phyloP scores from a whole-genome alignment of 805 yeast species.

The Candida boleticola region DNA sequence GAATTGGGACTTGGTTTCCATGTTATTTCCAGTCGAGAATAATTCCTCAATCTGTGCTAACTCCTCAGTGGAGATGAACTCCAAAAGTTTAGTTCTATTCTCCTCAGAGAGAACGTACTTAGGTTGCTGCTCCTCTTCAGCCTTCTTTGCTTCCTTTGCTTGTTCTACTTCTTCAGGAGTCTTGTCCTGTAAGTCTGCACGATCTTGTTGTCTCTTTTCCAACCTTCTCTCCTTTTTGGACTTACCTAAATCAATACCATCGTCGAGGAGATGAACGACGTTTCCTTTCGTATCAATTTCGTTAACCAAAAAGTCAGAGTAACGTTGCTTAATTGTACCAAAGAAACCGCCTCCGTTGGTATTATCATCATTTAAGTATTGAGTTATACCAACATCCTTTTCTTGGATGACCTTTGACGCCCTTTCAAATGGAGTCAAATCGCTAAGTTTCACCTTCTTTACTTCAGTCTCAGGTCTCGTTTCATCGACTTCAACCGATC shows the following conservation, averaged over 20 bases:
- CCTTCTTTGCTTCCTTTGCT: slow-evolving; percentile 21
- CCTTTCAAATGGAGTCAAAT: slow-evolving; percentile 10
- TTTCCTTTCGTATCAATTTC: slow-evolving; percentile 70
- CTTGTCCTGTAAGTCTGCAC: slow-evolving; percentile 30
- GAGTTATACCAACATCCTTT: slow-evolving; percentile 83
- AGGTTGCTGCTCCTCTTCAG: slow-evolving; percentile 18
- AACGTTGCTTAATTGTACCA: slow-evolving; percentile 84
- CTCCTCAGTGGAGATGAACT: slow-evolving; percentile 59
- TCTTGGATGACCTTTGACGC: slow-evolving; percentile 55
- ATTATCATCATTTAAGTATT: slow-evolving; percentile 51
- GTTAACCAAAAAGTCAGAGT: slow-evolving; percentile 90
- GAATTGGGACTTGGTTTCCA: slow-evolving; percentile 57
- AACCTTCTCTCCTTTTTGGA: slow-evolving; percentile 48
- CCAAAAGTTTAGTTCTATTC: slow-evolving; percentile 46
- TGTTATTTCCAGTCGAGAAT: slow-evolving; percentile 50
- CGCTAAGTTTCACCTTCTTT: slow-evolving; percentile 14
- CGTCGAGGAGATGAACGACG: slow-evolving; percentile 73
- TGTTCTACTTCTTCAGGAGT: slow-evolving; percentile 31
- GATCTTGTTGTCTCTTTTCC: slow-evolving; percentile 41
- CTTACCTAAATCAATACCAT: slow-evolving; percentile 55
- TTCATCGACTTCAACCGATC: slow-evolving; percentile 5
- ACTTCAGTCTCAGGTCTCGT: slow-evolving; percentile 4
- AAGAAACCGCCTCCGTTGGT: slow-evolving; percentile 52
- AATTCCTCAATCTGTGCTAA: slow-evolving; percentile 55
- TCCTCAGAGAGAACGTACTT: slow-evolving; percentile 47